Conservation (phyloP, 352 stramenopile genomes). For the Phytophthora cactorum region DNA sequence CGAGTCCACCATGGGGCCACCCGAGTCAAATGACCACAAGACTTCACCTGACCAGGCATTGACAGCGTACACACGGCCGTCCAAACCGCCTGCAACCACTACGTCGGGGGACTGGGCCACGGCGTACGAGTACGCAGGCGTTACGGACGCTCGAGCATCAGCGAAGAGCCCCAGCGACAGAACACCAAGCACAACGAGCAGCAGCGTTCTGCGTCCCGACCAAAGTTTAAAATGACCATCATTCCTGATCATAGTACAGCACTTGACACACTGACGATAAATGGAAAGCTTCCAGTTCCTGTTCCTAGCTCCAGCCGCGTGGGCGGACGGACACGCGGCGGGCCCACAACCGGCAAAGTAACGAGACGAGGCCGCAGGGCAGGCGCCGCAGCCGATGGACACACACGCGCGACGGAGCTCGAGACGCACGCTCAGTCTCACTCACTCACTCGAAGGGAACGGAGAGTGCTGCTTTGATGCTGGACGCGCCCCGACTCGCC, state of each 20-base stretch:
- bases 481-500: conserved; percentile 12
- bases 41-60: conserved; percentile 82
- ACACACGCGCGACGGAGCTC: conserved; percentile 10
- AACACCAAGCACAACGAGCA: conserved; percentile 10
- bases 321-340: conserved; percentile 28
- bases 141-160: not conserved
- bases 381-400: conserved; percentile 24
- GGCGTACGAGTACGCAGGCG: conserved; percentile 27
- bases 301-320: conserved; percentile 6
- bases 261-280: conserved; percentile 10
- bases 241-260: conserved; percentile 25
- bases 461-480: conserved; percentile 7
- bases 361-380: conserved; percentile 22
- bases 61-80: conserved; percentile 78
- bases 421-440: conserved; percentile 8
- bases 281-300: conserved; percentile 4
- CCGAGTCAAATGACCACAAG: conserved; percentile 85
- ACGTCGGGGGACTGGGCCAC: conserved; percentile 45
- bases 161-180: not conserved
- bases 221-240: conserved; percentile 9
- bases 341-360: conserved; percentile 14
- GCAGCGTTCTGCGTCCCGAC: conserved; percentile 13
- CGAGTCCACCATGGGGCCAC: conserved; percentile 81
- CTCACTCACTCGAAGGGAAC: conserved; percentile 15
- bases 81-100: conserved; percentile 72